Conservation (phyloP, 306 rosid species). For the Citrullus mucosospermus region DNA sequence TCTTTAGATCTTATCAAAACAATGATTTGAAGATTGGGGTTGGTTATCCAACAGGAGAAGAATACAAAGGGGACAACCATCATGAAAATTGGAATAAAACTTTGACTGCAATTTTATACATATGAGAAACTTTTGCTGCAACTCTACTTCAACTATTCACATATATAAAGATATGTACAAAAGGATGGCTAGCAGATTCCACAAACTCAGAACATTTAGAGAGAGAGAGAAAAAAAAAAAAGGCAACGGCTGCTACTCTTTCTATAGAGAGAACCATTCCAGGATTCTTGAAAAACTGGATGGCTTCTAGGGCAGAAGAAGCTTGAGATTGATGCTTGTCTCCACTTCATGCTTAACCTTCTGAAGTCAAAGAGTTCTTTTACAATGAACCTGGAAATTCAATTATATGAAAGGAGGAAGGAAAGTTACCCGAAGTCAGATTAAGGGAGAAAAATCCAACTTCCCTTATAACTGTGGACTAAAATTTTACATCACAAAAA, state of each 20-base stretch:
- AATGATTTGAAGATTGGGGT: neutral
- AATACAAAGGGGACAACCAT: neutral
- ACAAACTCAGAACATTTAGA: slow-evolving; percentile 32
- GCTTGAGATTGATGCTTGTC: slow-evolving; percentile 4
- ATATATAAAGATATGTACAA: slow-evolving; percentile 36
- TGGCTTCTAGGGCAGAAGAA: slow-evolving; percentile 1
- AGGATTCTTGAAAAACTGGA: slow-evolving; percentile 14
- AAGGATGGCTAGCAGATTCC: slow-evolving; percentile 19
- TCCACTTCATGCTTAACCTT: slow-evolving; percentile 2
- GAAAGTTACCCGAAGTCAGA: slow-evolving; percentile 4
- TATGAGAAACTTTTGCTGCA: slow-evolving; percentile 22
- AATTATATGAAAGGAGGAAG: slow-evolving; percentile 2
- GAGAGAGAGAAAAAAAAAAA: slow-evolving; percentile 22
- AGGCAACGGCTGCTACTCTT: slow-evolving; percentile 21
- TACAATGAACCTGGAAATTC: neutral
- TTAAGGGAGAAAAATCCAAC: slow-evolving; percentile 17
- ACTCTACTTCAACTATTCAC: slow-evolving; percentile 31
- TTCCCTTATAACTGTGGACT: neutral
- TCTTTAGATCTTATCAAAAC: neutral
- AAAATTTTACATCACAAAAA: neutral
- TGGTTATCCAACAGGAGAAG: neutral
- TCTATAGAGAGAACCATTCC: slow-evolving; percentile 32
- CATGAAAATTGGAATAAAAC: neutral
- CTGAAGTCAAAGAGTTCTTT: neutral
- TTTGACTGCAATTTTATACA: slow-evolving; percentile 15